Evolutionary conservation across 139 green algal species (phyloP), one percentile per base, ranked within the genome.

Genomic region (Closterium sp.): DNA sequence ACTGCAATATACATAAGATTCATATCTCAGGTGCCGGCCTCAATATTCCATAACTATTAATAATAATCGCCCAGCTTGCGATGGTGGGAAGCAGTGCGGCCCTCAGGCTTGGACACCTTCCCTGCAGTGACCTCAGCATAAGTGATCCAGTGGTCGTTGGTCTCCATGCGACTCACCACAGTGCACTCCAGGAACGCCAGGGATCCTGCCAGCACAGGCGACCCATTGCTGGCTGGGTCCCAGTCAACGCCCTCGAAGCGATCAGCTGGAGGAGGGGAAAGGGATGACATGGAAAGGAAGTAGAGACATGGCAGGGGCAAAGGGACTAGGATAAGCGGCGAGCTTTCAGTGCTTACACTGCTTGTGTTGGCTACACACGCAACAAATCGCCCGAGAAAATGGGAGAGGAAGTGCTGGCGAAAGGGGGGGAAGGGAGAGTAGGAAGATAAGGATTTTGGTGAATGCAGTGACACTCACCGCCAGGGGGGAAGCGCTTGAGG

Each of bases 61-160:
- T 98, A 98, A 94, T 98, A 98, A 89, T 96, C 98, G 31, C 95
- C 97, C 45, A 99, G 96, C 94, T 98, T 98, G 93, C 98, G 96
- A 27, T 96, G 95, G 96, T 99, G 98, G 70, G 98, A 96, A 10
- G 98, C 98, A n/a, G 97, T 99, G 32, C 95, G 95, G 34, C 94
- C 95, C 31, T 97, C 94, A 13, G 94, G 22, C 34, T 98, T 91
- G 31, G 96, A 89, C n/a, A 99, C 97, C 70, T 94, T 92, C 1
- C 98, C 98, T 85, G 95, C 92, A 22, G 38, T 93, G 31, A 94
- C 95, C 92, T 98, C 93, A 21, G 96, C 96, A 87, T 99, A 99
- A 2, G 97, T 97, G n/a, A 99, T 95, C 97, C 97, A 99, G 94
- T 99, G 98, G 94, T 99, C 98, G 5, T 95, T 89, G 0, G 97